phyloP scores from a whole-genome alignment of 2,329 filamentous ascomycete species.

The Byssothecium circinans region DNA sequence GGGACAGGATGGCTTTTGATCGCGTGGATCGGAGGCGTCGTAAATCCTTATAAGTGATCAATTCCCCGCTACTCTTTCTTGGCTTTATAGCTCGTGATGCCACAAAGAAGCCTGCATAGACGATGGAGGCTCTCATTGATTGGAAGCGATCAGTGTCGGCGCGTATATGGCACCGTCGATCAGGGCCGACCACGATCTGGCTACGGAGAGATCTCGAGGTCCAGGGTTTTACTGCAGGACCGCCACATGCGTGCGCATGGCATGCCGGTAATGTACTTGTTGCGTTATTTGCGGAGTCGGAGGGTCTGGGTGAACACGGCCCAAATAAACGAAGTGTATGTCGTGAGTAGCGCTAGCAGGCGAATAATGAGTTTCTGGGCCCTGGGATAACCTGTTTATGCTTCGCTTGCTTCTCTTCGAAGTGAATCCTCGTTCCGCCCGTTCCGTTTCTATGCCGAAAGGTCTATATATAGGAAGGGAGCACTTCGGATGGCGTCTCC shows the following conservation, averaged over 20 bases:
- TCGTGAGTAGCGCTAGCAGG: slow-evolving; percentile 5
- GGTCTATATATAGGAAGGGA: slow-evolving; percentile 1
- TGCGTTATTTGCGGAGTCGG: slow-evolving; percentile 10
- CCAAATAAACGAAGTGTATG: slow-evolving; percentile 4
- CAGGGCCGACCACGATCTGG: slow-evolving; percentile 9
- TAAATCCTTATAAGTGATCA: background rate
- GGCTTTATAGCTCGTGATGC: background rate
- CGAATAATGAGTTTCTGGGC: slow-evolving; percentile 6
- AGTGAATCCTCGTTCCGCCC: background rate
- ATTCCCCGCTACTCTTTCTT: background rate
- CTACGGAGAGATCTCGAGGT: slow-evolving; percentile 8
- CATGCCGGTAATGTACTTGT: slow-evolving; percentile 6
- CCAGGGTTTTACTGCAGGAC: slow-evolving; percentile 3
- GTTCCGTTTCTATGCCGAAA: background rate
- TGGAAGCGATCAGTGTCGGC: background rate
- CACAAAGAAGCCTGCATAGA: background rate
- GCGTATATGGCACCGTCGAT: slow-evolving; percentile 4
- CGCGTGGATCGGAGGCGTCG: background rate
- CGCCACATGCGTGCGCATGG: background rate
- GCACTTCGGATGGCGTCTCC: slow-evolving; percentile 14
- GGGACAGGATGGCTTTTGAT: background rate
- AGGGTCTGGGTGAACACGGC: slow-evolving; percentile 1
- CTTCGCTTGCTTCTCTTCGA: background rate
- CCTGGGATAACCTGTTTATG: slow-evolving; percentile 2
- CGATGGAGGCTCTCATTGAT: slow-evolving; percentile 1